A percentile compares a stretch with the other conserved stretches of the same genome.
Evolutionary conservation across 1,284 basidiomycete genomes (phyloP).

Genomic region (Ceratobasidium sp.): DNA sequence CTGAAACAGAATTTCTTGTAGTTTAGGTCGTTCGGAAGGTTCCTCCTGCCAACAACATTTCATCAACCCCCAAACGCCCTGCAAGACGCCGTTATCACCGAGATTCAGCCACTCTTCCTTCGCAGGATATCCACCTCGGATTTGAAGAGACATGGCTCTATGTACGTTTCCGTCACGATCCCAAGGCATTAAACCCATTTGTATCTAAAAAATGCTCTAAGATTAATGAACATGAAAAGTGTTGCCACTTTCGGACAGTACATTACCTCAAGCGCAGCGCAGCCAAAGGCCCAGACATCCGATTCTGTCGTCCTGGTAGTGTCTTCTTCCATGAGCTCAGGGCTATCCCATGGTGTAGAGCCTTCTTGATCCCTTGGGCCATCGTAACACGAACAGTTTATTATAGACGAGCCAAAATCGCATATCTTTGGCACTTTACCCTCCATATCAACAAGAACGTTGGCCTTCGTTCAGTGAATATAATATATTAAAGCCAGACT

Average conservation of each 20-base stretch:
- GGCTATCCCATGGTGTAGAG: constrained; percentile 17
- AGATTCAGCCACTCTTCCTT: neutral
- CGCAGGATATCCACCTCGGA: neutral
- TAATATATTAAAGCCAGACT: neutral
- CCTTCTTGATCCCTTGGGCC: constrained; percentile 6
- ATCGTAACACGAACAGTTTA: constrained; percentile 11
- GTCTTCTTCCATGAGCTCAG: constrained; percentile 4
- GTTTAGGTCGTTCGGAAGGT: neutral
- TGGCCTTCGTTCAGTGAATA: neutral
- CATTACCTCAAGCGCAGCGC: constrained; percentile 15
- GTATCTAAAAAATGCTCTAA: constrained; percentile 2
- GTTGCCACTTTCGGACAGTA: too few relatives aligned
- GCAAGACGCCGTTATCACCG: neutral
- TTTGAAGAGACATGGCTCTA: neutral
- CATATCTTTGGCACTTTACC: constrained; percentile 15
- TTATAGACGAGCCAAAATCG: constrained; percentile 16
- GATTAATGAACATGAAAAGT: too few relatives aligned
- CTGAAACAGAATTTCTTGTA: neutral
- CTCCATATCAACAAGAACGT: constrained; percentile 2
- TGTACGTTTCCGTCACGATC: constrained; percentile 4
- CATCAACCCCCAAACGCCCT: neutral
- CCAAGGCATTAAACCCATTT: constrained; percentile 7
- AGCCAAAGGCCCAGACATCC: constrained; percentile 29
- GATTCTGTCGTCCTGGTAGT: neutral
- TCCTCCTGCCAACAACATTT: neutral